Base-by-base conservation (phyloP, 225 moss, liverwort and hornwort species). In the Marchantia polymorpha region DNA sequence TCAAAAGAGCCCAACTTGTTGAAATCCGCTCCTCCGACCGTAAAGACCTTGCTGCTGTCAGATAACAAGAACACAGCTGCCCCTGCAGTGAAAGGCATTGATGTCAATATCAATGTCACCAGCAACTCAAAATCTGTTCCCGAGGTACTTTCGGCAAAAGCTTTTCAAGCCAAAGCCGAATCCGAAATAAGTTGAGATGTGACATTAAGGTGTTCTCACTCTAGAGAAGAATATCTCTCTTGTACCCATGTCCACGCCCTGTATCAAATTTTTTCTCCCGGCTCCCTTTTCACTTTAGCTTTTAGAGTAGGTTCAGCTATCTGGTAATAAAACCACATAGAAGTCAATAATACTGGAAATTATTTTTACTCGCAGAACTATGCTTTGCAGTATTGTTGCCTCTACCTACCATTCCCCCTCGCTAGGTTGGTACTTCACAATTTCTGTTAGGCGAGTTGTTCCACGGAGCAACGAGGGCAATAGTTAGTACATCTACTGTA, bases 1-100 rank as follows among this genome's bases (percentile, higher is more conserved):
- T 23, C n/a, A 0, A 64, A 51, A 23, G 64, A 77, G 10, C n/a
- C 26, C 25, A 77, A 77, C 25, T 10, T 64, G 60, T 23, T 77
- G 26, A 16, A 23, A n/a, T 47, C 77, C 13, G n/a, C 61, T 20
- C 39, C 76, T 49, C 77, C 77, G 9, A 47, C 77, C 26, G 64
- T 65, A 50, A 77, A 66, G 77, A 77, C 50, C 25, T 65, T 77
- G 48, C 25, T 77, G 25, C 11, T 77, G 48, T 77, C 77, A 49
- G 77, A 51, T 17, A 65, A 26, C 64, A 77, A 16, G 49, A 64
- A 65, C 19, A n/a, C 47, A 46, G n/a, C 77, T 51, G 60, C 66
- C 15, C 10, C 66, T 50, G 14, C 64, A 7, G 39, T 7, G 10
- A 50, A 77, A 64, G 77, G 65, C 26, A 31, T 56, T 0, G 74